These are phyloP conservation scores for Cyberlindnera maclurae DNA, from an alignment of 805 yeast genomes.

Conservation along the genomic window DNA sequence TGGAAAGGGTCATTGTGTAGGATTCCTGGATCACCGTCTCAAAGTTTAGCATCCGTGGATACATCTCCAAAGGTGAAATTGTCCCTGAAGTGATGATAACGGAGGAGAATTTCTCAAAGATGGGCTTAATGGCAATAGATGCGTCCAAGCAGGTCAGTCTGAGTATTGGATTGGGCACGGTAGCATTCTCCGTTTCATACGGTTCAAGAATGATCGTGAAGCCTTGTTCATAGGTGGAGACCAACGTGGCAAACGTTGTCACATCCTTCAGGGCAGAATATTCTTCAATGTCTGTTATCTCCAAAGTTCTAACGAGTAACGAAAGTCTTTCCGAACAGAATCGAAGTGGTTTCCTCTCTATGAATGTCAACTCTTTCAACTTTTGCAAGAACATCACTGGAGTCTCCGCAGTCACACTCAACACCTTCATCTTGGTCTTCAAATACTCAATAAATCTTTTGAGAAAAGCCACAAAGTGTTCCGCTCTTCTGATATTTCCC, in stretches of 20 bases:
- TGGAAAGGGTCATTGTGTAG: conserved; percentile 90
- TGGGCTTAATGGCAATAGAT: conserved; percentile 94
- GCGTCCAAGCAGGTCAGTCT: conserved; percentile 96
- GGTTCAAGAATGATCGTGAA: conserved; percentile 91
- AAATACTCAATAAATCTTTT: conserved; percentile 90
- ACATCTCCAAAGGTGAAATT: conserved; percentile 97
- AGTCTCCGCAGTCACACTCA: conserved; percentile 97
- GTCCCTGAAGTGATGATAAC: conserved; percentile 97
- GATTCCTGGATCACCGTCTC: conserved; percentile 92
- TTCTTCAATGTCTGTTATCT: conserved; percentile 83
- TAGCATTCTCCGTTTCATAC: conserved; percentile 84
- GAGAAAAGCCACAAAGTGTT: conserved; percentile 90
- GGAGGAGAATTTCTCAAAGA: conserved; percentile 86
- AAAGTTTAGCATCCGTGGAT: conserved; percentile 92
- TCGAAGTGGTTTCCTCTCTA: conserved; percentile 83
- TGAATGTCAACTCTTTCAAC: conserved; percentile 85
- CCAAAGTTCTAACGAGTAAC: conserved; percentile 80
- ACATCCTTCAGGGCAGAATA: conserved; percentile 90
- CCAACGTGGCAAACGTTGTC: conserved; percentile 93
- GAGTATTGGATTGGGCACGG: conserved; percentile 94
- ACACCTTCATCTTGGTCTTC: conserved; percentile 94
- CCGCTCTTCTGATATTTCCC: conserved; percentile 94
- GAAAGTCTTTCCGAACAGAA: conserved; percentile 92
- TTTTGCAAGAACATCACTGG: conserved; percentile 91
- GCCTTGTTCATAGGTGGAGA: conserved; percentile 91